phyloP scores from a whole-genome alignment of 306 rosid species.

The Lotus japonicus region DNA sequence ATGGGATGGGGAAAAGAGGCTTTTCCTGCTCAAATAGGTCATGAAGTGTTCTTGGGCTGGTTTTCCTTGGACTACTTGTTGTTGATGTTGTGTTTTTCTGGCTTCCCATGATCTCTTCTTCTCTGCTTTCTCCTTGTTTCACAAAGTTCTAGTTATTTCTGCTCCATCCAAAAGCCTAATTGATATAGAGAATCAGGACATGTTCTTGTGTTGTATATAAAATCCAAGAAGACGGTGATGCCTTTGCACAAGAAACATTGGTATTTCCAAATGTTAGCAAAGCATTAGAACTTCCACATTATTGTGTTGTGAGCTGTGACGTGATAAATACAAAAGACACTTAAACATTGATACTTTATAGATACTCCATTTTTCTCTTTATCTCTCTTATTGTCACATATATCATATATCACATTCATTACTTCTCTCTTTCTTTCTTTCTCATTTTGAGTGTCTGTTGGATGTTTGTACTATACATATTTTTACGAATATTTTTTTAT shows the following conservation, averaged over 20 bases:
- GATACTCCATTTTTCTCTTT: too few relatives aligned
- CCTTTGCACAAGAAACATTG: constrained; percentile 40
- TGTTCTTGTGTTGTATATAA: not conserved
- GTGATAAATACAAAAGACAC: not conserved
- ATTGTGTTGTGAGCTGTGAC: not conserved
- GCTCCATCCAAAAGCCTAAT: constrained; percentile 11
- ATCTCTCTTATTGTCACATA: too few relatives aligned
- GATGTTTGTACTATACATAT: too few relatives aligned
- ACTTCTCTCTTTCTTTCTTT: too few relatives aligned
- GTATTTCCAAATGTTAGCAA: constrained; percentile 22
- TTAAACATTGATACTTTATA: too few relatives aligned
- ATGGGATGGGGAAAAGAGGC: not conserved
- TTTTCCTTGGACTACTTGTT: constrained; percentile 15
- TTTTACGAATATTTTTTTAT: too few relatives aligned
- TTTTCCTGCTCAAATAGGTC: constrained; percentile 39
- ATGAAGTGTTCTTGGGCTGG: constrained; percentile 36
- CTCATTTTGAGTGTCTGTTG: too few relatives aligned
- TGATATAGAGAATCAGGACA: not conserved
- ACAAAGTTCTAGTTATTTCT: not conserved
- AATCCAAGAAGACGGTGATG: constrained; percentile 35
- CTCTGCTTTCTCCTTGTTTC: not conserved
- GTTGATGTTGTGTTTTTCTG: too few relatives aligned
- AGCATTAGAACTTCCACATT: not conserved
- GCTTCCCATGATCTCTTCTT: constrained; percentile 28
- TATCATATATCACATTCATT: too few relatives aligned